Evolutionary conservation across 805 yeast genomes (phyloP), one percentile per base, ranked within the genome.

Genomic region (Pichia eremophila): DNA sequence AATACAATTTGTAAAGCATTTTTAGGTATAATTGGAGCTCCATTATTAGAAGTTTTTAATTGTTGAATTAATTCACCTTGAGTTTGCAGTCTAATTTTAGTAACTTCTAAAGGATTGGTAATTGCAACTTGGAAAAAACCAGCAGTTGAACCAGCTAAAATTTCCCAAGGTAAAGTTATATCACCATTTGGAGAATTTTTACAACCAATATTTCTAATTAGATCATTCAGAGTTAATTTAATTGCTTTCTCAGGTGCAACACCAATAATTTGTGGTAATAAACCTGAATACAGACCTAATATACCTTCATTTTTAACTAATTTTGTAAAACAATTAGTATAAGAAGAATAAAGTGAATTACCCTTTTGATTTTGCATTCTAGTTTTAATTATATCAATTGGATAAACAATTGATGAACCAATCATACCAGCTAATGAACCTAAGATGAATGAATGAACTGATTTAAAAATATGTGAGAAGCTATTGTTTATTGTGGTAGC

Each of bases 211-310:
- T 81, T 81, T 58, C 98, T 78, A 49, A 89, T 81, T 48, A 85
- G 70, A 63, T 91, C 99, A 67, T 91, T 91, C 38, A 91, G 95
- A 0, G 98, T 90, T 55, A 91, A 77, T 68, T 91, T 91, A 60
- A 91, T 91, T 40, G 98, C 98, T 71, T 91, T 91, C 65, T 91
- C 99, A 2, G 99, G 99, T 0, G 98, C 98, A 45, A 91, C 98
- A 55, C 99, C 99, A 43, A 93, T 79, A 59, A 91, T 72, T 67
- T 93, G 98, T 17, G 98, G 97, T 10, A 87, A 85, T 45, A 91
- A 72, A 46, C 99, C 99, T 6, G 95, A 83, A 66, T 91, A 91
- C 49, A 91, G 74, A 9, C 98, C 98, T 57, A 73, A 70, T 43
- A 84, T 59, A 45, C 97, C 97, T 68, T 91, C 98, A 51, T 75